phyloP scores from a whole-genome alignment of 352 stramenopile genomes.

The Phytophthora melonis region DNA sequence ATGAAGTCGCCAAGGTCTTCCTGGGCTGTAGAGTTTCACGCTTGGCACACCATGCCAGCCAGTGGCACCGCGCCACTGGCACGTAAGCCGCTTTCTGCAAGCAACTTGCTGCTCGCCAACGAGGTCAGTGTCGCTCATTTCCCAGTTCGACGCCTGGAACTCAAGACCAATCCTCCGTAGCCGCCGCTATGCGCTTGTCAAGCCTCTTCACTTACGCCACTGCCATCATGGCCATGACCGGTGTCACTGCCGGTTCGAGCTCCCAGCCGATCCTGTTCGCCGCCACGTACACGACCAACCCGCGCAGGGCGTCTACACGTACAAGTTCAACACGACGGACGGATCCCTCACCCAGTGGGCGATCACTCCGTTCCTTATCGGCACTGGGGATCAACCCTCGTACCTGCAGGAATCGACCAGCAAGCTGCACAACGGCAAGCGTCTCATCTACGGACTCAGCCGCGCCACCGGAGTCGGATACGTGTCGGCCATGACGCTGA shows the following conservation, averaged over 20 bases:
- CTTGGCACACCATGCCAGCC: not conserved
- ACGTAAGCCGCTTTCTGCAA: not conserved
- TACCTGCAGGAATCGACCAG: constrained; percentile 48
- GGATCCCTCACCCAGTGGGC: constrained; percentile 41
- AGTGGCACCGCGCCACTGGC: too few relatives aligned
- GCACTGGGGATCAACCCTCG: constrained; percentile 50
- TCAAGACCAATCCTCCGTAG: constrained; percentile 1
- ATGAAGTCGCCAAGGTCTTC: too few relatives aligned
- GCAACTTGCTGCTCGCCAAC: not conserved
- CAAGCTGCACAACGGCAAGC: constrained; percentile 21
- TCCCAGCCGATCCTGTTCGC: constrained; percentile 43
- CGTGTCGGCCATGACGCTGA: constrained; percentile 47
- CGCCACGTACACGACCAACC: constrained; percentile 58
- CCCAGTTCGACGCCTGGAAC: not conserved
- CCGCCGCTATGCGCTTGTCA: constrained; percentile 9
- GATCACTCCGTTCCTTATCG: constrained; percentile 40
- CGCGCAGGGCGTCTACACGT: constrained; percentile 55
- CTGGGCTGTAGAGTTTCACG: not conserved
- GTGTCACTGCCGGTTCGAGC: not conserved
- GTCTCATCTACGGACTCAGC: constrained; percentile 58
- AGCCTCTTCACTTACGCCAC: constrained; percentile 5
- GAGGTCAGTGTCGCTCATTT: not conserved
- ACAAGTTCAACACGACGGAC: constrained; percentile 46
- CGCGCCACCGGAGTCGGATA: constrained; percentile 43
- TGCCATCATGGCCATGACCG: not conserved